Evolutionary conservation across 2,329 filamentous ascomycete species (phyloP).

Genomic region (Clarireedia hainanense): DNA sequence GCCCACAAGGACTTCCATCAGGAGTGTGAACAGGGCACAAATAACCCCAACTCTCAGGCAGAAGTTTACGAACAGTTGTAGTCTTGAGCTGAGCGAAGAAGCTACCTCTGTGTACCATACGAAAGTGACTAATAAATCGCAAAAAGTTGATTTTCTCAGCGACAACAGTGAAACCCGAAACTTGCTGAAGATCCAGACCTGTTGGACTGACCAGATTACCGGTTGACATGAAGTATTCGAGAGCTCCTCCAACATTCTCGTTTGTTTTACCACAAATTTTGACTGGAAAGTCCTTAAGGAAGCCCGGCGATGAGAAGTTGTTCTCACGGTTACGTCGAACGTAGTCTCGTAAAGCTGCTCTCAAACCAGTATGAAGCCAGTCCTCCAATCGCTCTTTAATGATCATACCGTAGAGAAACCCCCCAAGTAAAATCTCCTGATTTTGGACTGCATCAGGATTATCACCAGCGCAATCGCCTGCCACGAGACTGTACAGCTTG

Average conservation of each 20-base stretch:
- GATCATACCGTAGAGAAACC: slow-evolving; percentile 90
- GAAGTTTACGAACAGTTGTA: slow-evolving; percentile 87
- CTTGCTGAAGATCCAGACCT: slow-evolving; percentile 88
- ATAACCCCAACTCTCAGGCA: slow-evolving; percentile 97
- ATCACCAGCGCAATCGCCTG: slow-evolving; percentile 86
- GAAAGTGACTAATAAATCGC: slow-evolving; percentile 97
- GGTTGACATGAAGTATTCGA: slow-evolving; percentile 95
- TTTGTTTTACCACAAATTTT: slow-evolving; percentile 76
- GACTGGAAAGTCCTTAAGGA: slow-evolving; percentile 69
- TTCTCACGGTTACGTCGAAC: slow-evolving; percentile 49
- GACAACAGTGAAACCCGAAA: slow-evolving; percentile 90
- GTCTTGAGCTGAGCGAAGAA: slow-evolving; percentile 98
- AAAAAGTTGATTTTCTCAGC: slow-evolving; percentile 99
- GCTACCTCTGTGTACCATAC: slow-evolving; percentile 97
- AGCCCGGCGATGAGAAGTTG: slow-evolving; percentile 69
- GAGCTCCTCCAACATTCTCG: slow-evolving; percentile 75
- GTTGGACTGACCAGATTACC: slow-evolving; percentile 89
- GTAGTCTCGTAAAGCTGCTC: slow-evolving; percentile 48
- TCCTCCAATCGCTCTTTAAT: slow-evolving; percentile 93
- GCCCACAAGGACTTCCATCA: slow-evolving; percentile 88
- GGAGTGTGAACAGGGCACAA: slow-evolving; percentile 96
- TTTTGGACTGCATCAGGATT: slow-evolving; percentile 96
- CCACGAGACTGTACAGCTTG: slow-evolving; percentile 88
- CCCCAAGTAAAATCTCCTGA: slow-evolving; percentile 88
- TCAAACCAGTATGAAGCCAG: slow-evolving; percentile 55